A percentile compares a stretch with the other conserved stretches of the same genome.
phyloP scores from a whole-genome alignment of 139 green algal genomes.

The Chloropicon primus region DNA sequence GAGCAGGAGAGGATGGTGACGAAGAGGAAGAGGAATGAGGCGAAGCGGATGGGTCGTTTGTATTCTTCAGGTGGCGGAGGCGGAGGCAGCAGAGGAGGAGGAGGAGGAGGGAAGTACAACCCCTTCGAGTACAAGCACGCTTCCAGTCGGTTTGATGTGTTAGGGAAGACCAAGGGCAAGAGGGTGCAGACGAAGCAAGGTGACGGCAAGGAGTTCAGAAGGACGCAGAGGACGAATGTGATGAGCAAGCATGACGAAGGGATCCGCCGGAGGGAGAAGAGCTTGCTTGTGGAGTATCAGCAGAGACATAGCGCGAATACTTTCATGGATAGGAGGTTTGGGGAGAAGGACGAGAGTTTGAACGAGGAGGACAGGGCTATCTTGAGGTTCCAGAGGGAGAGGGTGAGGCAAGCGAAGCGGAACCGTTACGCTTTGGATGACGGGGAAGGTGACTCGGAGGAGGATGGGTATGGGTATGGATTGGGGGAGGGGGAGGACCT shows the following conservation, averaged over 20 bases:
- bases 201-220: no score
- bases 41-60: no score
- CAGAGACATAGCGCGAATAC: slow-evolving; percentile 70
- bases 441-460: slow-evolving; percentile 20
- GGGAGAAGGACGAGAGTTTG: slow-evolving; percentile 64
- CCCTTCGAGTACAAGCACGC: neutral
- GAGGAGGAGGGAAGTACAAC: no score
- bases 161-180: neutral
- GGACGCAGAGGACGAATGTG: neutral
- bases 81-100: no score
- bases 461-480: slow-evolving; percentile 23
- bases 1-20: no score
- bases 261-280: slow-evolving; percentile 34
- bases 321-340: slow-evolving; percentile 88
- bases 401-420: slow-evolving; percentile 28
- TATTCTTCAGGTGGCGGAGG: no score
- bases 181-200: neutral
- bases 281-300: slow-evolving; percentile 82
- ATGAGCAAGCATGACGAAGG: neutral
- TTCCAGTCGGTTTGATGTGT: neutral
- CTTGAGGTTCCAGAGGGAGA: slow-evolving; percentile 63
- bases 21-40: no score
- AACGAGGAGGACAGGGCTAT: slow-evolving; percentile 69
- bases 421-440: slow-evolving; percentile 13
- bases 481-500: neutral